Conservation (phyloP, 2,329 filamentous ascomycete genomes). For the Penicillium glabrum region DNA sequence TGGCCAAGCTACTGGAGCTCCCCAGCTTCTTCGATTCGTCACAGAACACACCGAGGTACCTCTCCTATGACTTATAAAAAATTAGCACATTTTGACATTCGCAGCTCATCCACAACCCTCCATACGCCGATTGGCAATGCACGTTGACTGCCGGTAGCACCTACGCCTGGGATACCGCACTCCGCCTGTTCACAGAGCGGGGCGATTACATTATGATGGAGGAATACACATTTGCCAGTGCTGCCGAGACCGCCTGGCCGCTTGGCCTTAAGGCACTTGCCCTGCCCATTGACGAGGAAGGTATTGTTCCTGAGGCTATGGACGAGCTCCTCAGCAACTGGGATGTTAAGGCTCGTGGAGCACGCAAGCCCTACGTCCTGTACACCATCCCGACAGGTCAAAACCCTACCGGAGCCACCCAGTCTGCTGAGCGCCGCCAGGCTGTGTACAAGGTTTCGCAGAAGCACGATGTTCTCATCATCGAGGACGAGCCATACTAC, state of each 20-base stretch:
- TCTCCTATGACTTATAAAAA: neutral
- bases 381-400: constrained; percentile 80
- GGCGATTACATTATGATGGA: constrained; percentile 82
- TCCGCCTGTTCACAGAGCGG: constrained; percentile 76
- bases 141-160: constrained; percentile 84
- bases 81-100: constrained; percentile 9
- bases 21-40: constrained; percentile 84
- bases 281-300: constrained; percentile 66
- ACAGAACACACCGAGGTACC: constrained; percentile 85
- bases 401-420: constrained; percentile 87
- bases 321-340: constrained; percentile 65
- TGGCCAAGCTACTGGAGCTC: constrained; percentile 79
- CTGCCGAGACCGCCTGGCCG: constrained; percentile 64
- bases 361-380: constrained; percentile 65
- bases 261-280: constrained; percentile 62
- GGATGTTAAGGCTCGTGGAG: constrained; percentile 58
- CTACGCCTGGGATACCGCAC: constrained; percentile 75
- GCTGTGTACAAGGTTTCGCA: constrained; percentile 76
- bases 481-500: constrained; percentile 95
- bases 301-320: constrained; percentile 61
- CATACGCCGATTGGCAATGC: constrained; percentile 87
- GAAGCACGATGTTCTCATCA: constrained; percentile 81
- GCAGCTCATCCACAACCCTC: constrained; percentile 74
- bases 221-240: constrained; percentile 85
- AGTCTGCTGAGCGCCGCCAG: constrained; percentile 64